Evolutionary conservation across 139 green algal species (phyloP), one percentile per base, ranked within the genome.

Genomic region (Diplosphaera chodatii): DNA sequence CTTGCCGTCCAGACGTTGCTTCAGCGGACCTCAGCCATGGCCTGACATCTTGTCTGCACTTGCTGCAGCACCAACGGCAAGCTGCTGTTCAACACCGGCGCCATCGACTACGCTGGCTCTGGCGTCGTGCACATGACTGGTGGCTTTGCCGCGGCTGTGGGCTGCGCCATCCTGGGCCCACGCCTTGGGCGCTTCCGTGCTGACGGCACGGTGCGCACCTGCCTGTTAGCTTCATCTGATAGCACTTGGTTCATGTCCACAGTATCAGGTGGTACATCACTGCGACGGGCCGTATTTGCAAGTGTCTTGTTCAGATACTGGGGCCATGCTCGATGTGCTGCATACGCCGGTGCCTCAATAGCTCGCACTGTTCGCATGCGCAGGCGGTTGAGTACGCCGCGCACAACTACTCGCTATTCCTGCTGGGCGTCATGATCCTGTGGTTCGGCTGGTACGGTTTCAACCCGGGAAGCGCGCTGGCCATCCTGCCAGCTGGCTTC

Each of bases 391-490:
- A 89, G 64, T 93, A 96, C 79, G 84, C 84, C 30, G 92, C 91
- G 15, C 93, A 96, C 82, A 89, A 85, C 76, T 59, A 84, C 31
- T 78, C 77, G 29, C 81, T 91, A 18, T 87, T 84, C 70, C 66
- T 89, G n/a, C 81, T 91, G 6, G 85, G 85, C 41, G 86, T 89
- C 56, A 86, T 91, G 76, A 81, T 97, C 48, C 84, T 97, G 48
- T 97, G 92, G 92, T 96, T 97, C 71, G 92, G 92, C 66, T 97
- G 91, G 90, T 96, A 96, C 66, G 91, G 88, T 13, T 95, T 95
- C 80, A 95, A 95, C 82, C 84, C 85, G 16, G 91, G 86, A 3
- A 93, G 86, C 27, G 80, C 79, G 27, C 64, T 85, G 4, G 73
- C 75, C 66, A 86, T 95, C 37, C 48, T 79, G 32, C 59, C n/a